phyloP scores from a whole-genome alignment of 108 stramenopile species.

The Craspedostauros australis region DNA sequence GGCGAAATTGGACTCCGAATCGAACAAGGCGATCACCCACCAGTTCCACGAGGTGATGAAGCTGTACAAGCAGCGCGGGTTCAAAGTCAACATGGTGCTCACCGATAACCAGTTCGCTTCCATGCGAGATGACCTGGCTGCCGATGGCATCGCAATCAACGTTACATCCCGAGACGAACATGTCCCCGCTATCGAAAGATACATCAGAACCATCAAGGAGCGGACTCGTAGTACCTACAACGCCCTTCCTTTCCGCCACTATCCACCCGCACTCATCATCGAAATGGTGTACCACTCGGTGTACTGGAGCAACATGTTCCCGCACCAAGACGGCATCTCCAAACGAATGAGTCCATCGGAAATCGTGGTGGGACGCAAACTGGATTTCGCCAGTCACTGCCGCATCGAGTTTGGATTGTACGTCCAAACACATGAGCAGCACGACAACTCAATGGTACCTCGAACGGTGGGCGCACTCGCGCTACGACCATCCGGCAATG shows the following conservation, averaged over 20 bases:
- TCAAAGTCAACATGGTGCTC: not conserved
- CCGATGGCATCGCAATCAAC: no score
- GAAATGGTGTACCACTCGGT: conserved; percentile 11
- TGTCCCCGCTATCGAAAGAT: conserved; percentile 29
- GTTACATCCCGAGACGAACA: conserved; percentile 22
- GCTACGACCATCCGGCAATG: conserved; percentile 22
- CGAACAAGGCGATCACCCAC: not conserved
- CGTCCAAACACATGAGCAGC: conserved; percentile 29
- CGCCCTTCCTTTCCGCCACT: conserved; percentile 18
- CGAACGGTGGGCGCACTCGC: conserved; percentile 27
- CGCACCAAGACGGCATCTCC: conserved; percentile 26
- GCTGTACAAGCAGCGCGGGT: conserved; percentile 21
- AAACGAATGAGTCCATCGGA: conserved; percentile 15
- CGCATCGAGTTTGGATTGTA: conserved; percentile 29
- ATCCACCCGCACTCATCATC: conserved; percentile 17
- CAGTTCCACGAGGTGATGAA: not conserved
- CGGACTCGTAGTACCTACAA: conserved; percentile 16
- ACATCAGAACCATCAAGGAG: conserved; percentile 36
- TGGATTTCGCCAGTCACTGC: conserved; percentile 22
- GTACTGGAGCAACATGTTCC: conserved; percentile 26
- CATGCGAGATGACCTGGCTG: not conserved
- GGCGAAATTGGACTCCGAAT: not conserved
- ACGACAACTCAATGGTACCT: conserved; percentile 21
- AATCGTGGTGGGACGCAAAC: conserved; percentile 12
- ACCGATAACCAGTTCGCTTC: conserved; percentile 33